Conservation (phyloP, 164 flowering plant genomes). For the Cinnamomum chago region DNA sequence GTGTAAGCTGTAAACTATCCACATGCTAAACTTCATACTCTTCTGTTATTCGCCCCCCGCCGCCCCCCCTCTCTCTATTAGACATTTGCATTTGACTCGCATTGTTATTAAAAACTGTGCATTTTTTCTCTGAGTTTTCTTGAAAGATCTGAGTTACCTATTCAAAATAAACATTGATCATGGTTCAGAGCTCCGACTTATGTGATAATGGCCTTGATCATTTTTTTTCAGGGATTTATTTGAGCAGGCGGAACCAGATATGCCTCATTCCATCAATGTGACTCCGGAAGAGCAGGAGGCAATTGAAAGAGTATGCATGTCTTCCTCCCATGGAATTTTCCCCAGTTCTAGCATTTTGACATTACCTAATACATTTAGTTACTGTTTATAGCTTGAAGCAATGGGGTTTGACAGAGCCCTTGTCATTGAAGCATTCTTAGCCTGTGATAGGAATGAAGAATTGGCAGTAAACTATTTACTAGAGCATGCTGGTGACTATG, state of each 20-base stretch:
- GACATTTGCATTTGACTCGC: no score
- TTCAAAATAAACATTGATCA: background rate
- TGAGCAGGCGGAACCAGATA: constrained; percentile 84
- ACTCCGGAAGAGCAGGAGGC: constrained; percentile 93
- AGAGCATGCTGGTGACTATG: constrained; percentile 88
- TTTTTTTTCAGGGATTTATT: constrained; percentile 55
- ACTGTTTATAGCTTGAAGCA: constrained; percentile 68
- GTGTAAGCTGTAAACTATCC: no score
- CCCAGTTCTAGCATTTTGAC: background rate
- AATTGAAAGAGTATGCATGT: constrained; percentile 61
- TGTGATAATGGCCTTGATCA: background rate
- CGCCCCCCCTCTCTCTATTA: no score
- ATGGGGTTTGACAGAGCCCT: constrained; percentile 96
- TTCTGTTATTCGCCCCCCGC: no score
- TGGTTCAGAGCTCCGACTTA: background rate
- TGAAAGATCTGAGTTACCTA: no score
- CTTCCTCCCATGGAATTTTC: background rate
- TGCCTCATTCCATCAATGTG: constrained; percentile 93
- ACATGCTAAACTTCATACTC: no score
- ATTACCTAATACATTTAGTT: background rate
- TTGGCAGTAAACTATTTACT: constrained; percentile 85
- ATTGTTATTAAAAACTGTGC: no score
- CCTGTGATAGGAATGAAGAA: constrained; percentile 96
- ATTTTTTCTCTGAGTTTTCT: no score
- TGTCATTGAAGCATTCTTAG: constrained; percentile 95